Evolutionary conservation across 805 yeast species (phyloP).

Genomic region (Suhomyces pyralidae): DNA sequence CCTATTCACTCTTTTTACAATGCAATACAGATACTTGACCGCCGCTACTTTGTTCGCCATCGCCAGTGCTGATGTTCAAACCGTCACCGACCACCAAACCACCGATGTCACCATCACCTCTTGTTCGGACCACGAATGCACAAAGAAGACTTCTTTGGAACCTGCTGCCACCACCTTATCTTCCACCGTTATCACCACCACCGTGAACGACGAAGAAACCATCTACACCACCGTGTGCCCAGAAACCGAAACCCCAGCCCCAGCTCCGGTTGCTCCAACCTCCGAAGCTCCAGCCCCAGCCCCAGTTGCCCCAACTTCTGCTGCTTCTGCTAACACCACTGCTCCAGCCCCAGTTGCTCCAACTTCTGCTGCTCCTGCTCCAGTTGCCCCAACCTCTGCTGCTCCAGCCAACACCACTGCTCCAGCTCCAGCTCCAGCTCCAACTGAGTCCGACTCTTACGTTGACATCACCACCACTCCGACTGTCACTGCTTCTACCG

Average conservation of each 20-base stretch:
- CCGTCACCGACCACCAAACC: constrained; percentile 20
- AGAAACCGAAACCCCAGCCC: neutral
- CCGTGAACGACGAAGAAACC: constrained; percentile 8
- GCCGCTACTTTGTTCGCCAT: constrained; percentile 21
- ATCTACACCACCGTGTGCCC: constrained; percentile 21
- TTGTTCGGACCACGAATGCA: constrained; percentile 29
- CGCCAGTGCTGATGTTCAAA: constrained; percentile 16
- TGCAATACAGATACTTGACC: constrained; percentile 22
- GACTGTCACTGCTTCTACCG: constrained; percentile 44
- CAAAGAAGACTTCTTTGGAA: constrained; percentile 20
- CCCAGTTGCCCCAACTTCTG: constrained; percentile 4
- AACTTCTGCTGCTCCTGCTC: neutral
- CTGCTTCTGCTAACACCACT: constrained; percentile 7
- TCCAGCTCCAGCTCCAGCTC: constrained; percentile 8
- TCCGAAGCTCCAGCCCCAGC: constrained; percentile 5
- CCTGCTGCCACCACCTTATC: constrained; percentile 7
- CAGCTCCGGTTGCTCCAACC: constrained; percentile 4
- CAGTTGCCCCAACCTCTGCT: constrained; percentile 4
- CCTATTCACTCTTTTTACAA: constrained; percentile 10
- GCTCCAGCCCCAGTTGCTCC: constrained; percentile 9
- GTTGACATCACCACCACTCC: constrained; percentile 53
- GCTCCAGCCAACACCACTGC: constrained; percentile 9
- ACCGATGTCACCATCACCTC: constrained; percentile 37
- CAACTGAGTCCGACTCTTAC: constrained; percentile 33
- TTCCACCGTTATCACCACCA: constrained; percentile 2